Conservation (phyloP, 805 yeast species). For the Sporopachydermia lactativora region DNA sequence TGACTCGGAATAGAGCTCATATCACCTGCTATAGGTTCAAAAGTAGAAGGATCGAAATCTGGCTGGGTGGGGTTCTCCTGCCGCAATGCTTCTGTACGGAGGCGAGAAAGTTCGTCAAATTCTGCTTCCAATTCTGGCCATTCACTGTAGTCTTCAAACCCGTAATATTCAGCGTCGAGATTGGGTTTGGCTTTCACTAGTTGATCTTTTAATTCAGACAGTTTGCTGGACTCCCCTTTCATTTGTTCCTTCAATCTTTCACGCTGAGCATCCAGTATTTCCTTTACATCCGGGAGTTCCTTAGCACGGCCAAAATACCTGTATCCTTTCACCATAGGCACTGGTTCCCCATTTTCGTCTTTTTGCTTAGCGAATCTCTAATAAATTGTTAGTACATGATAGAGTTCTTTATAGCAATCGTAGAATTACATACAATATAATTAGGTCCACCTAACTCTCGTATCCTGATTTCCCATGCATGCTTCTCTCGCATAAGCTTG, state of each 20-base stretch:
- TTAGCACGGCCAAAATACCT: conserved; percentile 76
- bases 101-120: conserved; percentile 2
- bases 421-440: conserved; percentile 22
- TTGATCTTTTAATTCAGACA: conserved; percentile 11
- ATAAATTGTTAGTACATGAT: too few species aligned
- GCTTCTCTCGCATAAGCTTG: conserved; percentile 47
- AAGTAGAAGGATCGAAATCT: not conserved
- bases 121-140: conserved; percentile 3
- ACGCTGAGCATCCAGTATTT: conserved; percentile 25
- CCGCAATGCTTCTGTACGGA: conserved; percentile 16
- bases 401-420: not conserved
- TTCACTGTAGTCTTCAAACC: conserved; percentile 25
- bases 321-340: conserved; percentile 33
- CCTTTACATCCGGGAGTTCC: conserved; percentile 61
- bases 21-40: not conserved
- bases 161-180: conserved; percentile 28
- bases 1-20: conserved; percentile 18
- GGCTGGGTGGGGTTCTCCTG: conserved; percentile 10
- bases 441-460: conserved; percentile 63
- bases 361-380: conserved; percentile 7
- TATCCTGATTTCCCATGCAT: conserved; percentile 70
- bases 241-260: conserved; percentile 11
- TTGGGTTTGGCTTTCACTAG: conserved; percentile 15
- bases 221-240: conserved; percentile 9
- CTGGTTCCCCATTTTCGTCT: conserved; percentile 10